These are phyloP conservation scores for Eucalyptus cloeziana DNA, from an alignment of 345 rosid genomes.

Conservation along the genomic window DNA sequence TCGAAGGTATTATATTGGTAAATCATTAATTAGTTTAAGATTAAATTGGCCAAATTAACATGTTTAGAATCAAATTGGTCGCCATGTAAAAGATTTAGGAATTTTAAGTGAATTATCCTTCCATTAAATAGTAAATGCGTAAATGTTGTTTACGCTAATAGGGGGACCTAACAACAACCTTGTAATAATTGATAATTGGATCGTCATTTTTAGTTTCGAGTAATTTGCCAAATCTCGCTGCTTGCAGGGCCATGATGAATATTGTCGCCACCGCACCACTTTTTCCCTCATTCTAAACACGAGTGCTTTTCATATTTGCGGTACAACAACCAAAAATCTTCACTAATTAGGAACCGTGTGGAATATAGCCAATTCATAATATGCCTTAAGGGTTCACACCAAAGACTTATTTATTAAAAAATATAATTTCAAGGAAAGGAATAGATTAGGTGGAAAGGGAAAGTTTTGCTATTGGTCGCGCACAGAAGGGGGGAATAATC, in stretches of 20 bases:
- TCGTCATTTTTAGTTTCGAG: not conserved
- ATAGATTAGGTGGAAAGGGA: no score
- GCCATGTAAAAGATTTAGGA: accelerated
- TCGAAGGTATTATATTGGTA: not conserved
- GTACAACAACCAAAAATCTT: not conserved
- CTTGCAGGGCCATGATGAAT: no score
- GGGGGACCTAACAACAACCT: not conserved
- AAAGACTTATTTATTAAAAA: no score
- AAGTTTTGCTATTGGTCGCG: no score
- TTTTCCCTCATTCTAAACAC: not conserved
- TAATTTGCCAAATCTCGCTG: not conserved
- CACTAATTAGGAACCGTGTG: not conserved
- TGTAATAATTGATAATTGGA: not conserved
- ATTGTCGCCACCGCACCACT: not conserved
- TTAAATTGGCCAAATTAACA: no score
- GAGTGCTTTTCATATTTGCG: not conserved
- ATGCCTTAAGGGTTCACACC: not conserved
- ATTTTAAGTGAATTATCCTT: not conserved
- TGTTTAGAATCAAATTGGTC: no score
- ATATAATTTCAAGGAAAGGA: no score
- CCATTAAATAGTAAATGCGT: not conserved
- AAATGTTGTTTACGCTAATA: not conserved
- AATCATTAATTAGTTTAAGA: not conserved
- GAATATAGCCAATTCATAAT: no score
- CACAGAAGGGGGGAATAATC: no score